Conservation (phyloP, 1,139 yeast species). For the Hyphopichia fennica region DNA sequence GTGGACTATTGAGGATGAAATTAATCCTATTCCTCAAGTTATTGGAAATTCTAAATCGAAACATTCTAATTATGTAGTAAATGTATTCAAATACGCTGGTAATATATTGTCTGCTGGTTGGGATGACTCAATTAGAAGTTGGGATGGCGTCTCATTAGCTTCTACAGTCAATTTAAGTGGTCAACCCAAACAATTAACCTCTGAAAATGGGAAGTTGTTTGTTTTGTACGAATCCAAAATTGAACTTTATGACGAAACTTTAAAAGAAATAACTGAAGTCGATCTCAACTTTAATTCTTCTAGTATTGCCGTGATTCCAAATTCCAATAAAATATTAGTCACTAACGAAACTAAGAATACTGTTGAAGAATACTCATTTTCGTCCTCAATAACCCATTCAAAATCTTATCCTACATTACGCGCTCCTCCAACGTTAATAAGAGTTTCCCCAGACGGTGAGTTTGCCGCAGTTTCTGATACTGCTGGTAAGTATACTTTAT, state of each 20-base stretch:
- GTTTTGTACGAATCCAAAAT: conserved; percentile 53
- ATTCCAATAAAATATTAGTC: conserved; percentile 44
- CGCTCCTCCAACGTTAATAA: conserved; percentile 60
- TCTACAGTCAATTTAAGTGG: conserved; percentile 35
- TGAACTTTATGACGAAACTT: conserved; percentile 27
- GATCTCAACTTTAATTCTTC: conserved; percentile 40
- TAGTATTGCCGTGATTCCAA: conserved; percentile 25
- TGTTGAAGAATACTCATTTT: conserved; percentile 27
- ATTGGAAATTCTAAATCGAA: conserved; percentile 29
- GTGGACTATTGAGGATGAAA: conserved; percentile 46
- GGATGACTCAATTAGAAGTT: conserved; percentile 75
- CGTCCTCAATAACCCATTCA: conserved; percentile 13
- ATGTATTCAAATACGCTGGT: conserved; percentile 29
- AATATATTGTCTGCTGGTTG: conserved; percentile 67
- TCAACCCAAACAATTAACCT: conserved; percentile 65
- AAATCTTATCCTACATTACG: conserved; percentile 49
- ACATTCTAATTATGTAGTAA: conserved; percentile 63
- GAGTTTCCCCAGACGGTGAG: conserved; percentile 70
- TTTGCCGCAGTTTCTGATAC: conserved; percentile 83
- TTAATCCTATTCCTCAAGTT: conserved; percentile 29
- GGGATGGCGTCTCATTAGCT: conserved; percentile 32
- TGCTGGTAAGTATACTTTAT: conserved; percentile 78
- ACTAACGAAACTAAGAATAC: conserved; percentile 47
- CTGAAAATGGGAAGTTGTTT: conserved; percentile 25
- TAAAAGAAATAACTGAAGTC: conserved; percentile 21